These are phyloP conservation scores for Podila clonocystis DNA, from an alignment of 192 early-diverging fungal genomes.

Conservation along the genomic window DNA sequence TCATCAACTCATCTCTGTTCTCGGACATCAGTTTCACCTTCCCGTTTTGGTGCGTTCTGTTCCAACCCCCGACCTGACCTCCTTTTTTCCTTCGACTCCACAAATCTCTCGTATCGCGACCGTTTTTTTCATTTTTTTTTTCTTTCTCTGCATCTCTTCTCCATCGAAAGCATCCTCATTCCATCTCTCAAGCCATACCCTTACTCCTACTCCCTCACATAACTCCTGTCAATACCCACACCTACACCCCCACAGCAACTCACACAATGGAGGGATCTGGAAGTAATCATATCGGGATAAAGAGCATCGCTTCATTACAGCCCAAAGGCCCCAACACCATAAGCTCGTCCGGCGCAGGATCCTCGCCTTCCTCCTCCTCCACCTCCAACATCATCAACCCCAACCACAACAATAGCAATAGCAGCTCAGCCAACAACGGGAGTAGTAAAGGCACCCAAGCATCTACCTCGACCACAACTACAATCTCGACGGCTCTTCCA, in stretches of 20 bases:
- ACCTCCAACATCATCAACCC: conserved; percentile 6
- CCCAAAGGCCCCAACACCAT: not conserved
- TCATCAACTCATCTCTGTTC: too few relatives aligned
- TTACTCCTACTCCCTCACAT: not conserved
- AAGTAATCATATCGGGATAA: not conserved
- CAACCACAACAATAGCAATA: not conserved
- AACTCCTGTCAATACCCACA: not conserved
- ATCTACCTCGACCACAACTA: conserved; percentile 12
- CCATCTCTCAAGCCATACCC: not conserved
- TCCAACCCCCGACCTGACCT: not conserved
- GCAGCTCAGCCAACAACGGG: not conserved
- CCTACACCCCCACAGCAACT: not conserved
- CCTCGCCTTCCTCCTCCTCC: not conserved
- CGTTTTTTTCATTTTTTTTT: not conserved
- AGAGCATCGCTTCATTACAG: not conserved
- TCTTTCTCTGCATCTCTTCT: not conserved
- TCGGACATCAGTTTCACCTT: too few relatives aligned
- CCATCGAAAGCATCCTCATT: not conserved
- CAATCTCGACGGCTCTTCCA: not conserved
- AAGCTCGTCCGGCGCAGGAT: not conserved
- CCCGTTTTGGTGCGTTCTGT: not conserved
- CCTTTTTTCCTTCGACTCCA: not conserved
- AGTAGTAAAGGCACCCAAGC: conserved; percentile 2
- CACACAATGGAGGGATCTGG: conserved; percentile 1
- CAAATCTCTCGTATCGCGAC: not conserved